A percentile compares a stretch with the other conserved stretches of the same genome.
Conservation (phyloP, 2,329 filamentous ascomycete genomes). For the Huntiella savannae region DNA sequence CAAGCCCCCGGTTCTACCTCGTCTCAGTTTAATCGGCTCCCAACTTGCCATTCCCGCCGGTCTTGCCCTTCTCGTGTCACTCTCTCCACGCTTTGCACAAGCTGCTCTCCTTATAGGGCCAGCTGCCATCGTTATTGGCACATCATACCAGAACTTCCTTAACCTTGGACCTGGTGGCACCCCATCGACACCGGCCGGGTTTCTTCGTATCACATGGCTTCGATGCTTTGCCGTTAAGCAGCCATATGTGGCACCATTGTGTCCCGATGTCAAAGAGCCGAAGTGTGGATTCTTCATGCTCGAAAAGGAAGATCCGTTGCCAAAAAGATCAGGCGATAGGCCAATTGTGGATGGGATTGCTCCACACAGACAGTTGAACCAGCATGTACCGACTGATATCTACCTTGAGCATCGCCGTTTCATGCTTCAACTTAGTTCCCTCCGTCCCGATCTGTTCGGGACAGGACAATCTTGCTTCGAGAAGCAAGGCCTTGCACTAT, state of each 20-base stretch:
- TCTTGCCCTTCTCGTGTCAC: not conserved
- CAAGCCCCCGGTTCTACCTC: too few species aligned
- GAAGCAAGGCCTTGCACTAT: conserved; percentile 63
- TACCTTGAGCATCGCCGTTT: conserved; percentile 35
- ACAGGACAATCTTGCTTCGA: conserved; percentile 60
- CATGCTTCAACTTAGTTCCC: conserved; percentile 30
- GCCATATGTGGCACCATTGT: too few species aligned
- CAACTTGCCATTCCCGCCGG: not conserved
- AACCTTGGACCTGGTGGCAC: conserved; percentile 65
- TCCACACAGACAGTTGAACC: conserved; percentile 60
- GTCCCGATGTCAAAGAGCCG: too few species aligned
- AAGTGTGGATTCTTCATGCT: not conserved
- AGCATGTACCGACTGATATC: conserved; percentile 35
- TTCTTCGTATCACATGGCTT: conserved; percentile 53
- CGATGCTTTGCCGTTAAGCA: too few species aligned
- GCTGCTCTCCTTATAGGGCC: too few species aligned
- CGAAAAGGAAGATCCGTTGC: conserved; percentile 24
- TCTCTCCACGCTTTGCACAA: too few species aligned
- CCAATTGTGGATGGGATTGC: conserved; percentile 58
- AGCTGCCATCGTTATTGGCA: conserved; percentile 23
- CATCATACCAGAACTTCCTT: conserved; percentile 60
- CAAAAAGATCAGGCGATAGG: conserved; percentile 41
- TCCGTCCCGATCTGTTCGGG: conserved; percentile 29
- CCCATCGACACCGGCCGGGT: conserved; percentile 52
- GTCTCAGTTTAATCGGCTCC: too few species aligned